phyloP scores from a whole-genome alignment of 2,329 filamentous ascomycete genomes.

The Claviceps sp. region DNA sequence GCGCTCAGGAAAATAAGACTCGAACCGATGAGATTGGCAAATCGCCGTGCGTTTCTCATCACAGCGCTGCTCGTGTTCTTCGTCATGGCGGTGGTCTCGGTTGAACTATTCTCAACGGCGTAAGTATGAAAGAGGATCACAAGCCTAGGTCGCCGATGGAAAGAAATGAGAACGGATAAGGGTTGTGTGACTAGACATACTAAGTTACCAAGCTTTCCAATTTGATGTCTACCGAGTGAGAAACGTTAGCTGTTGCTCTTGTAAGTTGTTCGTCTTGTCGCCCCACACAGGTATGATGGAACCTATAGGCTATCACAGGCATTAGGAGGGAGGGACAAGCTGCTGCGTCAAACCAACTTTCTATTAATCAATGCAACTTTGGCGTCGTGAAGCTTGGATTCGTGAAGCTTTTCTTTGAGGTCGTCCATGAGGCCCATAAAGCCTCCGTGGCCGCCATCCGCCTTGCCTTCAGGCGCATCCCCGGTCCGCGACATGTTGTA shows the following conservation, averaged over 20 bases:
- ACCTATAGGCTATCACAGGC: too few relatives aligned
- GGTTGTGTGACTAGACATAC: slow-evolving; percentile 22
- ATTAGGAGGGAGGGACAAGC: not conserved
- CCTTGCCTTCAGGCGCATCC: not conserved
- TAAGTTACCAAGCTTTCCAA: slow-evolving; percentile 50
- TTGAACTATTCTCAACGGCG: slow-evolving; percentile 45
- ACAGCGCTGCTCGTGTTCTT: slow-evolving; percentile 74
- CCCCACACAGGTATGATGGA: not conserved
- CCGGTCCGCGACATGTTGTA: slow-evolving; percentile 2
- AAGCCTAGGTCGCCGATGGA: not conserved
- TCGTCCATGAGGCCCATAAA: slow-evolving; percentile 28
- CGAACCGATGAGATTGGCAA: slow-evolving; percentile 62
- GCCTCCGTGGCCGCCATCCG: slow-evolving; percentile 9
- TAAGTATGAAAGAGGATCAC: not conserved
- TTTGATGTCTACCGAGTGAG: slow-evolving; percentile 26
- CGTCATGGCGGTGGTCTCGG: slow-evolving; percentile 80
- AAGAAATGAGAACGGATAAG: not conserved
- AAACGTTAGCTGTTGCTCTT: not conserved
- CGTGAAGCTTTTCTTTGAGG: slow-evolving; percentile 41
- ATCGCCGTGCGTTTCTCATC: slow-evolving; percentile 68
- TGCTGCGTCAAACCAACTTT: slow-evolving; percentile 29
- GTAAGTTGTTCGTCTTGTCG: not conserved
- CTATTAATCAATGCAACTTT: slow-evolving; percentile 45
- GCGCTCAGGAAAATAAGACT: slow-evolving; percentile 81
- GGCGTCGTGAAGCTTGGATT: slow-evolving; percentile 40